Evolutionary conservation across 2,329 filamentous ascomycete genomes (phyloP), one percentile per base, ranked within the genome.

Genomic region (Furcasterigmium sp.): DNA sequence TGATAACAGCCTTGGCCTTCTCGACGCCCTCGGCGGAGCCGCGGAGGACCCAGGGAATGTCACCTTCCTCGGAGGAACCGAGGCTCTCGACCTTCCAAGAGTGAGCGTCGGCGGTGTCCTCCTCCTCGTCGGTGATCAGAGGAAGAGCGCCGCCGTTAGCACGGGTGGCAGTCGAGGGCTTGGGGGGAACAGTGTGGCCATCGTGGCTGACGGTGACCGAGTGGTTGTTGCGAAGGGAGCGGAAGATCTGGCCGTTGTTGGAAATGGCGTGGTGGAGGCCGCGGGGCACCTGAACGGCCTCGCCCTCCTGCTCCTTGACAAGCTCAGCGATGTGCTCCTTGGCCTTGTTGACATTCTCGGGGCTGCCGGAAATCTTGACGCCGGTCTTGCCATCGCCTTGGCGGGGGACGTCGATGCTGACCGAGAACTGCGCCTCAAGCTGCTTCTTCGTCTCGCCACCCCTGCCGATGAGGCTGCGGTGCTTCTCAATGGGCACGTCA

Each of bases 191-290:
- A 44, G 84, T 70, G 47, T 93, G 82, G 36, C 91, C 90, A 43
- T 82, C 87, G 60, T 97, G 93, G 63, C 97, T 91, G 42, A 98
- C 86, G 1, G 85, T 93, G 52, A 98, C 89, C 53, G 87, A 84
- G 65, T 87, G 78, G 58, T 96, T 87, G 63, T 82, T 91, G 51
- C 86, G 83, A 34, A 98, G 81, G 56, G 82, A 85, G 52, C 91
- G 87, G 85, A 97, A 96, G 70, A 97, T 87, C 54, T 90, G 84
- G 2, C 91, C 93, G 51, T 91, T 91, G 61, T 95, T 91, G 41
- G 87, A 80, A 53, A 98, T 77, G 46, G 76, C 69, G 61, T 97
- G 88, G 70, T 98, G 93, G 47, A 93, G 72, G 54, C 83, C 80
- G 46, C 83, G 80, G 10, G 93, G 91, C 8, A 98, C 78, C 54